Percentiles rank a stretch among this genome's conserved stretches.
These are phyloP conservation scores for Mortierella sp. DNA, from an alignment of 371 early-diverging fungal species.

Conservation along the genomic window DNA sequence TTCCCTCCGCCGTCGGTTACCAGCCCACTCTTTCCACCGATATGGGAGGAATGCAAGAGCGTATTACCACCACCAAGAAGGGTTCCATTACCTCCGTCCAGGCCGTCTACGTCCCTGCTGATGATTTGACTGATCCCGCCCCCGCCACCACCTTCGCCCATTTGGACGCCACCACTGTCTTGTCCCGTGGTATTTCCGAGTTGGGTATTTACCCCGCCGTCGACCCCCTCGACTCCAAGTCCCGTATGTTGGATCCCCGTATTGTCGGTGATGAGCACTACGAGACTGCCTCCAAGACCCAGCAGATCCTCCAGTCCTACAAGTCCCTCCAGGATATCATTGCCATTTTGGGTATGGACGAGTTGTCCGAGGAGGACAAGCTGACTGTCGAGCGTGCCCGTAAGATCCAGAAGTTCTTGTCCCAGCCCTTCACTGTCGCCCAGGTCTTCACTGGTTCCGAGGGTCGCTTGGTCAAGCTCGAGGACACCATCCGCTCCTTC, in stretches of 20 bases:
- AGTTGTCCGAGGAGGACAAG: constrained; percentile 98
- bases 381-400: constrained; percentile 96
- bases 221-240: constrained; percentile 99
- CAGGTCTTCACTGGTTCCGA: constrained; percentile 98
- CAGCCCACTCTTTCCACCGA: constrained; percentile 90
- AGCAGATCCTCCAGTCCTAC: constrained; percentile 96
- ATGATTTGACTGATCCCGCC: constrained; percentile 99
- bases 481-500: constrained; percentile 97
- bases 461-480: constrained; percentile 93
- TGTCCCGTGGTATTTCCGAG: constrained; percentile 98
- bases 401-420: constrained; percentile 98
- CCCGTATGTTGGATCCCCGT: constrained; percentile 97
- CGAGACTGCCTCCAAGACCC: constrained; percentile 93
- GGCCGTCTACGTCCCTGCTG: constrained; percentile 99
- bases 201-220: constrained; percentile 99
- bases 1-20: constrained; percentile 99
- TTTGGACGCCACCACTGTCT: constrained; percentile 98
- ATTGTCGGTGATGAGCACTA: constrained; percentile 97
- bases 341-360: constrained; percentile 98
- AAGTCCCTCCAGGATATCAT: constrained; percentile 98
- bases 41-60: constrained; percentile 97
- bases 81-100: constrained; percentile 98
- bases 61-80: constrained; percentile 99
- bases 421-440: constrained; percentile 97
- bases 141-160: constrained; percentile 99